Percentiles rank a stretch among this genome's conserved stretches.
Evolutionary conservation across 805 yeast species (phyloP).

Genomic region (Cyberlindnera nakhonratchasimensis): DNA sequence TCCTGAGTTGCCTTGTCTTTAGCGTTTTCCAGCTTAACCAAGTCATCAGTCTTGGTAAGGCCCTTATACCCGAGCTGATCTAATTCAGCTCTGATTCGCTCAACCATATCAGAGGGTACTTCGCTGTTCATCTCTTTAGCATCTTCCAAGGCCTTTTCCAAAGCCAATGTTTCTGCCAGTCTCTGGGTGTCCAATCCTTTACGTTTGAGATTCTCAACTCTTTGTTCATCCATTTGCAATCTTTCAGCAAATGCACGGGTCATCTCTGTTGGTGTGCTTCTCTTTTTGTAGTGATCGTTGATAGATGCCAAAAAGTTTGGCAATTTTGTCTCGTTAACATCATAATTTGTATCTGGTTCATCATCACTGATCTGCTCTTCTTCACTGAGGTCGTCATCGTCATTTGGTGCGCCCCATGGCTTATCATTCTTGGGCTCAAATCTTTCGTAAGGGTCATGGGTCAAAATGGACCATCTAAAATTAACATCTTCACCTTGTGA

Average conservation of each 20-base stretch:
- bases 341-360: conserved; percentile 31
- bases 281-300: conserved; percentile 31
- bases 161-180: conserved; percentile 54
- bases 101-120: conserved; percentile 31
- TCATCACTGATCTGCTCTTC: conserved; percentile 60
- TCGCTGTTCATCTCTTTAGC: conserved; percentile 42
- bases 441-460: conserved; percentile 73
- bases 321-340: conserved; percentile 34
- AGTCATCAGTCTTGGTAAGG: conserved; percentile 20
- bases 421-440: conserved; percentile 30
- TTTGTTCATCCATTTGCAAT: conserved; percentile 8
- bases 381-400: conserved; percentile 37
- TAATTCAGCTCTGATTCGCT: conserved; percentile 31
- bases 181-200: conserved; percentile 34
- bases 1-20: conserved; percentile 20
- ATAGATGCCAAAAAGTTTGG: conserved; percentile 28
- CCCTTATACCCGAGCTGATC: conserved; percentile 30
- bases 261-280: conserved; percentile 2
- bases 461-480: conserved; percentile 59
- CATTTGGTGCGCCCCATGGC: conserved; percentile 21
- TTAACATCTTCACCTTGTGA: conserved; percentile 30
- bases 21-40: conserved; percentile 21
- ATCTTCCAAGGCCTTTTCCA: conserved; percentile 56
- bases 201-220: conserved; percentile 6
- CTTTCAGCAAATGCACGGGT: neutral